phyloP scores from a whole-genome alignment of 2,329 filamentous ascomycete genomes.

The Kalmusia sp. region DNA sequence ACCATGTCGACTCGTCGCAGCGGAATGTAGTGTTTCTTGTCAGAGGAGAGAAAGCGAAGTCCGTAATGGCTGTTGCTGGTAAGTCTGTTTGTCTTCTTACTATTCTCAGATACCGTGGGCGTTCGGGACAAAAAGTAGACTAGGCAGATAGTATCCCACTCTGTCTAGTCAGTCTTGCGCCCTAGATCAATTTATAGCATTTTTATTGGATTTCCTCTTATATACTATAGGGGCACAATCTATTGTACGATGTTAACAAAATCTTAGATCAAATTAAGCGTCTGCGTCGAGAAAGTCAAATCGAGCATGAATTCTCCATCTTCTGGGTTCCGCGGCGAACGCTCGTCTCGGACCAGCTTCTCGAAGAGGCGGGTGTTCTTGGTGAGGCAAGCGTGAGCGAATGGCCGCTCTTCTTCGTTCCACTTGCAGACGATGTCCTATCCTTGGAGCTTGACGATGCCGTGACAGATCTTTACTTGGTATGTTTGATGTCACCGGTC shows the following conservation, averaged over 20 bases:
- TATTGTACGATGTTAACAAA: slow-evolving; percentile 57
- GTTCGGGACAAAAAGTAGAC: slow-evolving; percentile 66
- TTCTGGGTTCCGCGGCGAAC: slow-evolving; percentile 96
- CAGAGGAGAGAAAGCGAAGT: slow-evolving; percentile 84
- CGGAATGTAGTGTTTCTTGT: slow-evolving; percentile 95
- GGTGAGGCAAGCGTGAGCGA: slow-evolving; percentile 91
- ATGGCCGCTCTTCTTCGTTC: slow-evolving; percentile 87
- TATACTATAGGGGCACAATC: slow-evolving; percentile 29
- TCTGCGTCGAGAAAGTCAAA: slow-evolving; percentile 84
- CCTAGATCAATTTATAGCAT: slow-evolving; percentile 55
- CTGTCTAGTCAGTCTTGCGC: slow-evolving; percentile 64
- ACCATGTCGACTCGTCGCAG: slow-evolving; percentile 92
- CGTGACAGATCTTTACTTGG: slow-evolving; percentile 85
- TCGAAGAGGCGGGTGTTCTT: slow-evolving; percentile 91
- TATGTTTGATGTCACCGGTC: slow-evolving; percentile 44
- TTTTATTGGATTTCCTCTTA: slow-evolving; percentile 35
- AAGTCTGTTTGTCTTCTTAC: slow-evolving; percentile 38
- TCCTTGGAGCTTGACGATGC: slow-evolving; percentile 89
- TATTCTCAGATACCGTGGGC: slow-evolving; percentile 1
- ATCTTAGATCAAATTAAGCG: slow-evolving; percentile 84
- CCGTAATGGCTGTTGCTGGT: slow-evolving; percentile 90
- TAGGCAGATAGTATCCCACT: slow-evolving; percentile 60
- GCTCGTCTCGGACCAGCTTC: slow-evolving; percentile 84
- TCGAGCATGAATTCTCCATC: slow-evolving; percentile 94
- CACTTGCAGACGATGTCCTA: slow-evolving; percentile 87